phyloP scores from a whole-genome alignment of 768 basidiomycete species.

The button mushroom (Agaricus bisporus) region DNA sequence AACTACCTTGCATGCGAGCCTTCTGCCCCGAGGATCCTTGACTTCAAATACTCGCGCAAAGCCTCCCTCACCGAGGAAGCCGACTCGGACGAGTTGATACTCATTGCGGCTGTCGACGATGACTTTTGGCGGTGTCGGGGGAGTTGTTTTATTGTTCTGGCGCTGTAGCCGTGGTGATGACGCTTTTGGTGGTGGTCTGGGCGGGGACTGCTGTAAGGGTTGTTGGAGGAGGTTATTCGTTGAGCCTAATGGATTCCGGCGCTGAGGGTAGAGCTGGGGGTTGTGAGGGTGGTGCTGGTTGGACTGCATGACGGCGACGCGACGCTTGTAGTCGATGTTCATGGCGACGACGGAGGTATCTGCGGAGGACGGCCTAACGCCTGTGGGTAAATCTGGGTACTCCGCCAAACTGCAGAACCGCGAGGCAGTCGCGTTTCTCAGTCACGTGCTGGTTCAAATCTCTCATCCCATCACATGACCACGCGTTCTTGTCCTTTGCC shows the following conservation, averaged over 20 bases:
- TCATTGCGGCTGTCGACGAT: slow-evolving; percentile 60
- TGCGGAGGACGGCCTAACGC: slow-evolving; percentile 10
- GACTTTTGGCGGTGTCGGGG: slow-evolving; percentile 74
- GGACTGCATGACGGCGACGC: slow-evolving; percentile 10
- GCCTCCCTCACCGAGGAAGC: slow-evolving; percentile 92
- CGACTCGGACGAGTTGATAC: slow-evolving; percentile 62
- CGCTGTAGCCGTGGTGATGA: slow-evolving; percentile 65
- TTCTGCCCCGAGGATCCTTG: slow-evolving; percentile 56
- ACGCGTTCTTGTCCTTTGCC: too few species aligned
- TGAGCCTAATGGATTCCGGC: slow-evolving; percentile 4
- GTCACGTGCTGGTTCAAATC: slow-evolving; percentile 10
- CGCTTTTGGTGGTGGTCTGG: slow-evolving; percentile 33
- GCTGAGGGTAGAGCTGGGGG: slow-evolving; percentile 7
- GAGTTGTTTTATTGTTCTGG: slow-evolving; percentile 77
- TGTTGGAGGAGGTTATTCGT: slow-evolving; percentile 14
- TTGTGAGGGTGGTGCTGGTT: slow-evolving; percentile 13
- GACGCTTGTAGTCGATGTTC: slow-evolving; percentile 8
- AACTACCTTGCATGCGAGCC: slow-evolving; percentile 90
- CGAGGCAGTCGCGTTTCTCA: slow-evolving; percentile 12
- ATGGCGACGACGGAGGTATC: slow-evolving; percentile 1
- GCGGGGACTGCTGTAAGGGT: slow-evolving; percentile 18
- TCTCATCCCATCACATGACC: slow-evolving; percentile 5
- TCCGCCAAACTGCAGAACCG: neutral
- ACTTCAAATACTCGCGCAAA: slow-evolving; percentile 97
- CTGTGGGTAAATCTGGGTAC: slow-evolving; percentile 1